Conservation (phyloP, 305 asterid genomes). For the Lippia alba region DNA sequence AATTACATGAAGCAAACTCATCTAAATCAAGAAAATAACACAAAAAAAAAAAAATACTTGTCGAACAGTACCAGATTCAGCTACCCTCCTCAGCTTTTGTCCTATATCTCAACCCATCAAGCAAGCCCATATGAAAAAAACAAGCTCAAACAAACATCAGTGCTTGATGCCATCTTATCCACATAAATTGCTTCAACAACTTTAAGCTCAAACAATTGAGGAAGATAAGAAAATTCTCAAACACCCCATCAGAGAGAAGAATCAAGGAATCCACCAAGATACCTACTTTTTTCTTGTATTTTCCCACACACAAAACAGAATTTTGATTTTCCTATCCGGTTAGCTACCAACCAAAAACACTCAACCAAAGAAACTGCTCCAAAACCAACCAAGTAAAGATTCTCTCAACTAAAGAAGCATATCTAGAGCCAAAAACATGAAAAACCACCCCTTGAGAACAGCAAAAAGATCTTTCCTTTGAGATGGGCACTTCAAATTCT, state of each 20-base stretch:
- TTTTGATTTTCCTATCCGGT: slow-evolving; percentile 45
- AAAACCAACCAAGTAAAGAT: slow-evolving; percentile 49
- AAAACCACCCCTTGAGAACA: slow-evolving; percentile 38
- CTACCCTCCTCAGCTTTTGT: slow-evolving; percentile 24
- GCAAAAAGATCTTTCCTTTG: slow-evolving; percentile 40
- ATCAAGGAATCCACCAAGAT: slow-evolving; percentile 63
- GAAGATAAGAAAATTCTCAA: slow-evolving; percentile 50
- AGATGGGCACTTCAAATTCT: slow-evolving; percentile 38
- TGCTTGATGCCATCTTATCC: slow-evolving; percentile 58
- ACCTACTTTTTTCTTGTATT: slow-evolving; percentile 42
- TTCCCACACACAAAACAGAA: slow-evolving; percentile 43
- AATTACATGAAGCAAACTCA: slow-evolving; percentile 81
- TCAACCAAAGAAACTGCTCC: slow-evolving; percentile 48
- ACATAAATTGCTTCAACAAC: slow-evolving; percentile 43
- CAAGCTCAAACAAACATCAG: slow-evolving; percentile 38
- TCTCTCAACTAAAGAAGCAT: slow-evolving; percentile 40
- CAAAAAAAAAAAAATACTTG: slow-evolving; percentile 25
- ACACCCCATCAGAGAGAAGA: slow-evolving; percentile 48
- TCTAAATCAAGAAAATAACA: slow-evolving; percentile 49
- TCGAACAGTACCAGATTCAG: slow-evolving; percentile 44
- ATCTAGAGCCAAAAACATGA: slow-evolving; percentile 34
- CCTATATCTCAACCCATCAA: slow-evolving; percentile 1
- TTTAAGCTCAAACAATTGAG: slow-evolving; percentile 41
- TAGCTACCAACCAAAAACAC: slow-evolving; percentile 56
- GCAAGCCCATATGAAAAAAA: slow-evolving; percentile 26